Evolutionary conservation across 2,329 filamentous ascomycete genomes (phyloP), one percentile per base, ranked within the genome.

Genomic region (Clarireedia sp.): DNA sequence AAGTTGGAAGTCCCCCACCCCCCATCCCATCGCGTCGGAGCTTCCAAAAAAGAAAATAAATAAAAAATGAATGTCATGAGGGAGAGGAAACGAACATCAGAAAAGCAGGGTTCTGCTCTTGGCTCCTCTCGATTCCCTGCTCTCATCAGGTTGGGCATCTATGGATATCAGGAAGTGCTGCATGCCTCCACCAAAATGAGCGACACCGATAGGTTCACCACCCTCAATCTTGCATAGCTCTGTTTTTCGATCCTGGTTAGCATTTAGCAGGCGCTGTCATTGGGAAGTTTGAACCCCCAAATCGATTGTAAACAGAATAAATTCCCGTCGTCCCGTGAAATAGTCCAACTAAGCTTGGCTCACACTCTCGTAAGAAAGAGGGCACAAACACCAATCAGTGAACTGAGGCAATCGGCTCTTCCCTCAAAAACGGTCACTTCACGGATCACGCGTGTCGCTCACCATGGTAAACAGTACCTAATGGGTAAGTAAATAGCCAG

Each of bases 381-480:
- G 56, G 51, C 61, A 58, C 38, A 29, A 59, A 59, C 56, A 51
- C 64, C 64, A 64, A 64, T 66, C 64, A 61, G 58, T 50, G n/a
- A 51, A 57, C 55, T 65, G 62, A 63, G 64, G 64, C 64, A 65
- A 63, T 59, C 60, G 40, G 17, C 17, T 26, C 46, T 56, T 12
- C 45, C 44, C 53, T 54, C 29, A 33, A 52, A 43, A 24, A 38
- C 19, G 58, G 47, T 45, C 38, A 43, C 52, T 58, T 48, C 21
- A 48, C 48, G 46, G 46, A 50, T 60, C 59, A 62, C 59, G 60
- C 55, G 59, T 56, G 33, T 54, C 44, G 43, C 49, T 57, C 56
- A 41, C 5, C 41, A 44, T 41, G 38, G 38, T 33, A 33, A 33
- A 33, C 29, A 33, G 29, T 33, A 10, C 29, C 29, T 33, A 14